Evolutionary conservation across 2,329 filamentous ascomycete species (phyloP), one percentile per base, ranked within the genome.

Genomic region (Alternaria burnsii): DNA sequence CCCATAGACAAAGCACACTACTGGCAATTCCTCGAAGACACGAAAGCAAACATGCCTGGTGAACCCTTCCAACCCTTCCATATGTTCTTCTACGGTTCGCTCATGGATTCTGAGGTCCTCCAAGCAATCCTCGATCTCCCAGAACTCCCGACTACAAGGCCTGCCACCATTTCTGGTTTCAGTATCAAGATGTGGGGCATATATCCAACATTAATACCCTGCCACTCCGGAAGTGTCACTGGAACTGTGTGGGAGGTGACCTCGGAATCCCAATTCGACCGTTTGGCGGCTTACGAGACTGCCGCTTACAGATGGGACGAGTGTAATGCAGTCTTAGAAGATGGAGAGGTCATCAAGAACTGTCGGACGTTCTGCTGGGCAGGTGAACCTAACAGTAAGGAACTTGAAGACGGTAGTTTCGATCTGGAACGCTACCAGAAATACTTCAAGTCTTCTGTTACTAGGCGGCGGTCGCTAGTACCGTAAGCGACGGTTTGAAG

Each of bases 31-130:
- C 51, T 51, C 30, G 38, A 55, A 58, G 16, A 55, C 32, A 40
- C 53, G 3, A 55, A 55, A 52, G n/a, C 14, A 50, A 59, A 62
- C 20, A 59, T 55, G 16, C 48, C 52, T 16, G 11, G 24, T 54
- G 26, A 55, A 41, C 22, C 40, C 36, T 18, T 38, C 34, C 16
- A 38, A 16, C 50, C 56, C 26, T 72, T 63, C 38, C 47, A 72
- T 52, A 66, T 76, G 62, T 76, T 77, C 50, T 70, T 77, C 64
- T 76, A 77, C 41, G 74, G 75, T 44, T 69, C 71, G 26, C 63
- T 77, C 3, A 76, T 74, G 67, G 76, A 76, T 54, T 59, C 72
- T 22, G 64, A 71, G 62, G 69, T 76, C 47, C 66, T 77, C 36
- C 65, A 69, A 61, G 59, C 68, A 52, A 61, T 77, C 32, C 66